Base-by-base conservation (phyloP, 140 eudicot genomes). In the Stevia rebaudiana region DNA sequence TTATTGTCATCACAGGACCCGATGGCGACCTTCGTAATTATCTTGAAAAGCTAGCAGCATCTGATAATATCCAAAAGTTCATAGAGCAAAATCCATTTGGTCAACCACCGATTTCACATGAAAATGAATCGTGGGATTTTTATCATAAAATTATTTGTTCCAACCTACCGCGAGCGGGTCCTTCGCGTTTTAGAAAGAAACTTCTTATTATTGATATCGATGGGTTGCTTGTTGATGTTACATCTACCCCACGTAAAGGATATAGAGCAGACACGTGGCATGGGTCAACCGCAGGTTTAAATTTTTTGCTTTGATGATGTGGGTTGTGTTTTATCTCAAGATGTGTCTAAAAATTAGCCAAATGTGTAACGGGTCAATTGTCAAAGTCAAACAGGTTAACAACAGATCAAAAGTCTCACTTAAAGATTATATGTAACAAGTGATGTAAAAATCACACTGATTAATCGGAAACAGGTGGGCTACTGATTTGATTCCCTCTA, bases 151-250 rank as follows among this genome's bases (percentile, higher is more conserved):
- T 90, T 48, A 83, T 82, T 28, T 28, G 33, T 28, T 28, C 33
- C 33, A 28, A 28, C 2, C 33, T 1, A 28, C 2, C 2, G 33
- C 33, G 4, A 28, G 63, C 40, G 25, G 82, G 43, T 12, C 25
- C 48, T 49, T 39, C 50, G 39, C 60, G 61, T 64, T 71, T 40
- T n/a, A 61, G 68, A 74, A 83, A 36, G 83, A 89, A 89, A 67
- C 97, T 89, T 77, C 68, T 89, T 52, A 70, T 89, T 49, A 83
- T 89, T 60, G 97, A 89, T 68, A n/a, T 76, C 15, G 78, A 70
- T 67, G 97, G 95, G 15, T 40, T 89, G 31, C 80, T 89, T 74
- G 85, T 28, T 1, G 88, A 88, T 61, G 73, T 88, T 28, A 79
- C 66, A 58, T 10, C 77, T 0, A 35, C 30, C 28, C 79, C 71